phyloP scores from a whole-genome alignment of 1,284 basidiomycete genomes.

The Cutaneotrichosporon sp. region DNA sequence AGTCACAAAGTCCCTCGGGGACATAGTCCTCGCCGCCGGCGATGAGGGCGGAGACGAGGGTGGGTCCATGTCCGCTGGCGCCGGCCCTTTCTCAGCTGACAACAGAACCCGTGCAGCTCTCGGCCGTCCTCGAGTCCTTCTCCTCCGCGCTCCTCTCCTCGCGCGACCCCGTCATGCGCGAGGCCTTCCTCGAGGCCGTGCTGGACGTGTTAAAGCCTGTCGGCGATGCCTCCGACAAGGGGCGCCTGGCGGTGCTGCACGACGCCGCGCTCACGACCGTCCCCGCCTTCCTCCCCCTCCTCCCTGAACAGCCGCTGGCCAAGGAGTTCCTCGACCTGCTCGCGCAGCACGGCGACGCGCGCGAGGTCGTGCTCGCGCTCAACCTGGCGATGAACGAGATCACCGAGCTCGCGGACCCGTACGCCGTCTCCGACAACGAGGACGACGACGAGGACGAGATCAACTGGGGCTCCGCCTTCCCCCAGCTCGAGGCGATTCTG shows the following conservation, averaged over 20 bases:
- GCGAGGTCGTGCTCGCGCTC: constrained; percentile 39
- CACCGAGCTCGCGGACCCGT: constrained; percentile 33
- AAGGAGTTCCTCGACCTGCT: constrained; percentile 25
- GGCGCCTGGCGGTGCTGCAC: constrained; percentile 21
- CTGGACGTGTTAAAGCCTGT: constrained; percentile 22
- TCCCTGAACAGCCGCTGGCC: constrained; percentile 2
- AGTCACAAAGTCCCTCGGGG: constrained; percentile 21
- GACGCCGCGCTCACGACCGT: constrained; percentile 24
- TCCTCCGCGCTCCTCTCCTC: constrained; percentile 13
- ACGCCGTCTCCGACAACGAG: constrained; percentile 37
- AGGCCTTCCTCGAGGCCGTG: constrained; percentile 23
- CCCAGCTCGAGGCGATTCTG: constrained; percentile 62
- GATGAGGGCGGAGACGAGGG: too few relatives aligned
- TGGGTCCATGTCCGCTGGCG: too few relatives aligned
- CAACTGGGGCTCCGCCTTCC: constrained; percentile 53
- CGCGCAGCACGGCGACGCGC: constrained; percentile 24
- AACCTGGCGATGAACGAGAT: constrained; percentile 32
- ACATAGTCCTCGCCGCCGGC: too few relatives aligned
- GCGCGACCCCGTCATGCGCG: constrained; percentile 22
- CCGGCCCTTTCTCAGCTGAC: neutral
- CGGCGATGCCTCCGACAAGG: constrained; percentile 20
- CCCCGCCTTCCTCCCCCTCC: constrained; percentile 21
- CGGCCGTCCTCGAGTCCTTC: constrained; percentile 23
- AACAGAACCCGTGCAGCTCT: constrained; percentile 12
- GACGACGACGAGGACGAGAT: constrained; percentile 35